Conservation (phyloP, 805 yeast species). For the Lipomyces chichibuensis region DNA sequence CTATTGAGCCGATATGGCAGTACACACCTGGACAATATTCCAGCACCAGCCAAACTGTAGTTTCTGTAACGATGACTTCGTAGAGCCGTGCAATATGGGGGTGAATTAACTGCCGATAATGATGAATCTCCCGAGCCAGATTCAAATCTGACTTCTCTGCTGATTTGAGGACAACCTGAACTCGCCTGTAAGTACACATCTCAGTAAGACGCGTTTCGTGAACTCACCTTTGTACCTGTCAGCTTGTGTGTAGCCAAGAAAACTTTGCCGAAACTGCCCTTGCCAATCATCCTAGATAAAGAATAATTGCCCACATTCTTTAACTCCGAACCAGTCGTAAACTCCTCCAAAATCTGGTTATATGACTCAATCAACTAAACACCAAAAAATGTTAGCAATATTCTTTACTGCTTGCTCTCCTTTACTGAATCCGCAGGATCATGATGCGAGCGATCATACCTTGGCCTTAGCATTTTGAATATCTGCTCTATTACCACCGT, state of each 20-base stretch:
- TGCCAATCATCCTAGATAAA: conserved; percentile 76
- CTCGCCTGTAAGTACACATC: not conserved
- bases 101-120: conserved; percentile 80
- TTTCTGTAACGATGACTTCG: conserved; percentile 82
- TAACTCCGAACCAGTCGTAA: conserved; percentile 51
- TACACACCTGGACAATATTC: conserved; percentile 74
- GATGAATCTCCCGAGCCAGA: conserved; percentile 85
- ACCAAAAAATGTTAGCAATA: not conserved
- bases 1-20: not conserved
- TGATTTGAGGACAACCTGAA: conserved; percentile 73
- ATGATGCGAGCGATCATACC: conserved; percentile 31
- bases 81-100: conserved; percentile 82
- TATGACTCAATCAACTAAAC: conserved; percentile 63
- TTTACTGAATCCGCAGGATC: not conserved
- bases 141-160: conserved; percentile 79
- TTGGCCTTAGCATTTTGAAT: conserved; percentile 52
- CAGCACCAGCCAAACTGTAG: conserved; percentile 79
- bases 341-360: conserved; percentile 58
- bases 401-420: not conserved
- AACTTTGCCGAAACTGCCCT: conserved; percentile 90
- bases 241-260: conserved; percentile 80
- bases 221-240: conserved; percentile 60
- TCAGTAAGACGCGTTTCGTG: not conserved
- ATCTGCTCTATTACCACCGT: conserved; percentile 35
- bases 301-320: conserved; percentile 79